phyloP scores from a whole-genome alignment of 2,329 filamentous ascomycete genomes.

The Teratosphaeria pseudoeucalypti region DNA sequence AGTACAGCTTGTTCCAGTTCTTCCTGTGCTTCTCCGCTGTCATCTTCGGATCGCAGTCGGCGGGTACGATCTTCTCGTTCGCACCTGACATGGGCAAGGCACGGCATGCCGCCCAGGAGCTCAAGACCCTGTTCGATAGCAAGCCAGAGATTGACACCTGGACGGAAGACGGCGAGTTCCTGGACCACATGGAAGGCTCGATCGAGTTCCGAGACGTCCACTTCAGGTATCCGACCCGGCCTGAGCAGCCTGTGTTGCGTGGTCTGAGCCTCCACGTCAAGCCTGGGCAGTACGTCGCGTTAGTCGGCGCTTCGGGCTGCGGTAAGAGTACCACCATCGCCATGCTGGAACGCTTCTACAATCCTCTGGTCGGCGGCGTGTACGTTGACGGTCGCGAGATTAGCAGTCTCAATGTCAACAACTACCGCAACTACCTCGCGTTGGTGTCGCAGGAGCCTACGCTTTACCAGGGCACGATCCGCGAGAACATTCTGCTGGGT shows the following conservation, averaged over 20 bases:
- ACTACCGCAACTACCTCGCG: conserved; percentile 73
- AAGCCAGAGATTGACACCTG: conserved; percentile 74
- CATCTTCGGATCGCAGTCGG: conserved; percentile 86
- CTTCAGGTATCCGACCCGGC: conserved; percentile 85
- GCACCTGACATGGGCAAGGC: conserved; percentile 91
- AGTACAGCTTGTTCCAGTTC: conserved; percentile 77
- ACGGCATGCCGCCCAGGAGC: conserved; percentile 66
- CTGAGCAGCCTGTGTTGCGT: conserved; percentile 82
- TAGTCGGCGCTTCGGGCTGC: conserved; percentile 89
- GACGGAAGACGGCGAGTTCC: conserved; percentile 55
- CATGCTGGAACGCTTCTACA: conserved; percentile 87
- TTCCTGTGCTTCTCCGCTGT: conserved; percentile 83
- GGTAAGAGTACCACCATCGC: conserved; percentile 92
- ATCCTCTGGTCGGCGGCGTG: conserved; percentile 69
- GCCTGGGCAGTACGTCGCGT: conserved; percentile 73
- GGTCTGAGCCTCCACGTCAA: conserved; percentile 66
- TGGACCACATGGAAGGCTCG: conserved; percentile 58
- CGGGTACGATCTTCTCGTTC: conserved; percentile 80
- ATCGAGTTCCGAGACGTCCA: conserved; percentile 89
- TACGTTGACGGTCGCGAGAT: conserved; percentile 79
- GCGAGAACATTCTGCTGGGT: conserved; percentile 80
- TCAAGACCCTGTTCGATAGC: conserved; percentile 76
- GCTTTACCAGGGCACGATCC: conserved; percentile 83
- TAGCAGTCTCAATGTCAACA: conserved; percentile 67
- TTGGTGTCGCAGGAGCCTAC: conserved; percentile 93